Evolutionary conservation across 352 stramenopile genomes (phyloP), one percentile per base, ranked within the genome.

Genomic region (Peronospora tabacina): DNA sequence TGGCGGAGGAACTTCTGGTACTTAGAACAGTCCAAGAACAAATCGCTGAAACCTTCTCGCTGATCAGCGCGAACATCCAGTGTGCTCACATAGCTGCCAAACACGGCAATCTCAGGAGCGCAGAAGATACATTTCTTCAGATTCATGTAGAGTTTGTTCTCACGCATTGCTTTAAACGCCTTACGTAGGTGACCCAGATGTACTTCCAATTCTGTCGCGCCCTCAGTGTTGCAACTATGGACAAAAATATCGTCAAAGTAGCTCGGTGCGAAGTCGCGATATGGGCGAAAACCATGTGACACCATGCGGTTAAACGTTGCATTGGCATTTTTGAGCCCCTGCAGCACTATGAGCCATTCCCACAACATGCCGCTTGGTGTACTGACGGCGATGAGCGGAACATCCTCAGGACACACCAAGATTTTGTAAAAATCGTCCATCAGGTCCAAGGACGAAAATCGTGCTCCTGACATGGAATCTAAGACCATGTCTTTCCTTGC

Each of bases 201-300:
- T 13, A 36, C 3, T 20, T 20, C 19, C 32, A n/a, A n/a, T n/a
- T n/a, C n/a, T n/a, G n/a, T n/a, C n/a, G n/a, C n/a, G n/a, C n/a
- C n/a, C 2, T 40, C 44, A 32, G 32, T 13, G 24, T n/a, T n/a
- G n/a, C 20, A 33, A 8, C 30, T 50, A 12, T 41, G 30, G 22
- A 50, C 44, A n/a, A 44, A 44, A 28, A 44, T 44, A 4, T 52
- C n/a, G n/a, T n/a, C 44, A 16, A 44, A 52, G 13, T 44, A 52
- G 13, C 44, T 52, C n/a, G 34, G 34, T 19, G 34, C 44, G 16
- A 52, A 43, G n/a, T 36, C 33, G n/a, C 44, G 34, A 12, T 34
- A 11, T 6, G 33, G 44, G 4, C 34, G 44, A 24, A 52, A n/a
- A 16, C 7, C n/a, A 13, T 26, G 22, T 26, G 22, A 7, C 22